Conservation (phyloP, 306 rosid genomes). For the Trifolium dubium region DNA sequence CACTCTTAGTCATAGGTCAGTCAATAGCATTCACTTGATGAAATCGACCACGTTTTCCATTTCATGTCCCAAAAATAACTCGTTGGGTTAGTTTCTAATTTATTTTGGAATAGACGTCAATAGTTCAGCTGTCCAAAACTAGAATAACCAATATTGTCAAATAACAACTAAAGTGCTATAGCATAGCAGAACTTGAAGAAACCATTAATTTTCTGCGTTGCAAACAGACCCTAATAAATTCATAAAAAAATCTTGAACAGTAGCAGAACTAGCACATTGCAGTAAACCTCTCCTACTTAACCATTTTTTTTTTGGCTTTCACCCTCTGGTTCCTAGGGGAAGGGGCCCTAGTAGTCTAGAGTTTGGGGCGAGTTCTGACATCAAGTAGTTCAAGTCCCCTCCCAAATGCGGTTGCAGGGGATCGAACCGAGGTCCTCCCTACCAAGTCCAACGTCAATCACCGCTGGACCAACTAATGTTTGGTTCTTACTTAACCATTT, state of each 20-base stretch:
- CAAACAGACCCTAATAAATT: not conserved
- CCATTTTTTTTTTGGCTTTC: no score
- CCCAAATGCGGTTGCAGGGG: no score
- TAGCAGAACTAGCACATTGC: not conserved
- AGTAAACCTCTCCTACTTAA: not conserved
- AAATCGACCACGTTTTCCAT: not conserved
- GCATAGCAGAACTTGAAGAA: not conserved
- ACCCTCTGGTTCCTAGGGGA: no score
- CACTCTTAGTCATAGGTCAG: not conserved
- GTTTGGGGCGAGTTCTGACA: no score
- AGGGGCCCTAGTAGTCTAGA: no score
- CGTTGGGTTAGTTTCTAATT: not conserved
- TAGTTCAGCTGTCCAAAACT: not conserved
- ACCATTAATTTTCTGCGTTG: not conserved
- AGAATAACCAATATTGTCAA: no score
- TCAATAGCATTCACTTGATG: not conserved
- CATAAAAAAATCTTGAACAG: not conserved
- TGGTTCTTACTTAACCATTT: no score
- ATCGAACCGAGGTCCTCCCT: no score
- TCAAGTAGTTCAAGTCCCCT: no score
- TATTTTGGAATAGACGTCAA: not conserved
- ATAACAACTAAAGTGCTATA: no score
- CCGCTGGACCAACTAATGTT: no score
- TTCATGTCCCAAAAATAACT: slow-evolving; percentile 13
- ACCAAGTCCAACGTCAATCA: no score